Conservation (phyloP, 2,329 filamentous ascomycete species). For the Clonostachys solani region DNA sequence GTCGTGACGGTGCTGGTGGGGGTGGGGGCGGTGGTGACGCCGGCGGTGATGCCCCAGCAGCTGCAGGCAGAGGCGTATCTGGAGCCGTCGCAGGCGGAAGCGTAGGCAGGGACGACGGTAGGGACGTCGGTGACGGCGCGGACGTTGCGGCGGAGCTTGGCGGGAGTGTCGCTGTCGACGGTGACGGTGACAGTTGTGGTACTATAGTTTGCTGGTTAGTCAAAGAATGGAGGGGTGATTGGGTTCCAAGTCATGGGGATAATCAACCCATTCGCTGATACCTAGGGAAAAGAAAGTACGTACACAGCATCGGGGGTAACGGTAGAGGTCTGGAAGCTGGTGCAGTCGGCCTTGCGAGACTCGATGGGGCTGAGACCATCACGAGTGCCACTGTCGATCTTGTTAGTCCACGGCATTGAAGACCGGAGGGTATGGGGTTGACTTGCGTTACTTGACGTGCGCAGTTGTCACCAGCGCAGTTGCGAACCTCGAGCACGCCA, state of each 20-base stretch:
- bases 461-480: conserved; percentile 39
- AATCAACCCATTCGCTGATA: no score
- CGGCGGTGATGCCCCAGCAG: conserved; percentile 37
- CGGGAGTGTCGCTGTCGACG: conserved; percentile 22
- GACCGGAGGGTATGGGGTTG: no score
- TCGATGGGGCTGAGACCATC: conserved; percentile 24
- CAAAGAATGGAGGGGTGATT: neutral
- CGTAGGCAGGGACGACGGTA: conserved; percentile 31
- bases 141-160: conserved; percentile 19
- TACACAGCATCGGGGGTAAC: conserved; percentile 34
- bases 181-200: conserved; percentile 31
- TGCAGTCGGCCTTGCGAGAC: conserved; percentile 31
- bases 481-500: conserved; percentile 25
- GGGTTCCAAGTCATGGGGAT: neutral
- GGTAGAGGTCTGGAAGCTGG: conserved; percentile 31
- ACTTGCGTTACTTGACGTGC: conserved; percentile 33
- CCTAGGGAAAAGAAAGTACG: conserved; percentile 6
- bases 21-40: conserved; percentile 27
- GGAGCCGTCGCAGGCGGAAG: conserved; percentile 25
- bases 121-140: conserved; percentile 24
- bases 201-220: conserved; percentile 6
- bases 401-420: no score
- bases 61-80: conserved; percentile 36
- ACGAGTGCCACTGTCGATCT: conserved; percentile 22
- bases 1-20: conserved; percentile 34